Evolutionary conservation across 345 rosid genomes (phyloP), one percentile per base, ranked within the genome.

Genomic region (Moringa oleifera): DNA sequence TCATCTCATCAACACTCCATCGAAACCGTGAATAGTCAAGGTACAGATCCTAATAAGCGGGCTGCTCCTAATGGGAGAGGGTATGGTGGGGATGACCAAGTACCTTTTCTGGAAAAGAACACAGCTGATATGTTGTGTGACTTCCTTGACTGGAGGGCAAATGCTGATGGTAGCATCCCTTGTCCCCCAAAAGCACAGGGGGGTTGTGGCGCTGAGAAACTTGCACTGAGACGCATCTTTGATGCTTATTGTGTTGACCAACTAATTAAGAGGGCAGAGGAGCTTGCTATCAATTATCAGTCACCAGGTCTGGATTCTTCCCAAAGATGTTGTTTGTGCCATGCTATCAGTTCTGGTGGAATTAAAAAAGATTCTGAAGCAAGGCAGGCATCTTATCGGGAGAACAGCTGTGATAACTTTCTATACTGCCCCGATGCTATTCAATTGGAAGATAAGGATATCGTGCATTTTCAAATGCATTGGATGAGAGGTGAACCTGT

Each of bases 401-500:
- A 64, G 56, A 70, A 71, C 51, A 55, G 72, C 50, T 63, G 37
- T 57, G 89, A 84, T 62, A 81, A 81, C 54, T 79, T 63, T 65
- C 57, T 84, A 33, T 84, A 79, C 74, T 79, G 80, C 54, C 84
- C 86, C 11, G 62, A 75, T 68, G 78, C 77, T 53, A 65, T 61
- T 51, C 59, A 70, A 33, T 51, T 79, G 66, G 66, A 45, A 66
- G 73, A 69, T 31, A 64, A 71, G 45, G 76, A 68, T 8, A 23
- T 74, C 45, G 61, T 68, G 58, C 86, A 84, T 71, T 84, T 84
- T 77, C 82, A 79, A 66, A 66, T 57, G 58, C 86, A 84, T 31
- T 84, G 86, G 86, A 75, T 67, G 78, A 73, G 75, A 62, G 89
- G 84, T 24, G 89, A 84, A 71, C 89, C 86, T 46, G 76, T 84